A percentile compares a stretch with the other conserved stretches of the same genome.
These are phyloP conservation scores for Rhodotorula babjevae DNA, from an alignment of 768 basidiomycete genomes.

Conservation along the genomic window DNA sequence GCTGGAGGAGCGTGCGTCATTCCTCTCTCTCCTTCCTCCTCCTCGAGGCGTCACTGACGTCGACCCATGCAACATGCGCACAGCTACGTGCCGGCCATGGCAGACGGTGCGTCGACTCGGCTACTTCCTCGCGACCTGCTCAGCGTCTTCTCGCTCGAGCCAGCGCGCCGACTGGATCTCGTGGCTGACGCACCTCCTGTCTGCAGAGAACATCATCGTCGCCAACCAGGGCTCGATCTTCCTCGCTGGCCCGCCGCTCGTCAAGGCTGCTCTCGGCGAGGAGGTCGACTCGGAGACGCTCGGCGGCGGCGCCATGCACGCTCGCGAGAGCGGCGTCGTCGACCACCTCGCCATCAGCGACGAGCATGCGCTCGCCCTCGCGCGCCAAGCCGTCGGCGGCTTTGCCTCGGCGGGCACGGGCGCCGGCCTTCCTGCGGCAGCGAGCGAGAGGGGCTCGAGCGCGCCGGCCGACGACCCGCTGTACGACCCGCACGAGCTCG, in stretches of 20 bases:
- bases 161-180: background rate
- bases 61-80: background rate
- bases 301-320: slow-evolving; percentile 86
- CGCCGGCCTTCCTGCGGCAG: no score
- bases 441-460: background rate
- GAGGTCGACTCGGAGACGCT: slow-evolving; percentile 86
- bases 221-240: slow-evolving; percentile 89
- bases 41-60: background rate
- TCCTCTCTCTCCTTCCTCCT: background rate
- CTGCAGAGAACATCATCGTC: slow-evolving; percentile 65
- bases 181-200: background rate
- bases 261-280: slow-evolving; percentile 91
- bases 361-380: slow-evolving; percentile 75
- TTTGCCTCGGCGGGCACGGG: background rate
- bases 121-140: background rate
- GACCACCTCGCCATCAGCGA: slow-evolving; percentile 82
- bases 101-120: slow-evolving; percentile 57
- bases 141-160: no score
- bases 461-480: slow-evolving; percentile 62
- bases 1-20: slow-evolving; percentile 56
- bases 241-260: slow-evolving; percentile 87
- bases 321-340: slow-evolving; percentile 70
- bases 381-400: slow-evolving; percentile 68
- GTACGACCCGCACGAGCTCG: slow-evolving; percentile 73
- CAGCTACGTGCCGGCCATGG: slow-evolving; percentile 77